Evolutionary conservation across 768 basidiomycete species (phyloP), one percentile per base, ranked within the genome.

Genomic region (Chlorophyllum brunneum): DNA sequence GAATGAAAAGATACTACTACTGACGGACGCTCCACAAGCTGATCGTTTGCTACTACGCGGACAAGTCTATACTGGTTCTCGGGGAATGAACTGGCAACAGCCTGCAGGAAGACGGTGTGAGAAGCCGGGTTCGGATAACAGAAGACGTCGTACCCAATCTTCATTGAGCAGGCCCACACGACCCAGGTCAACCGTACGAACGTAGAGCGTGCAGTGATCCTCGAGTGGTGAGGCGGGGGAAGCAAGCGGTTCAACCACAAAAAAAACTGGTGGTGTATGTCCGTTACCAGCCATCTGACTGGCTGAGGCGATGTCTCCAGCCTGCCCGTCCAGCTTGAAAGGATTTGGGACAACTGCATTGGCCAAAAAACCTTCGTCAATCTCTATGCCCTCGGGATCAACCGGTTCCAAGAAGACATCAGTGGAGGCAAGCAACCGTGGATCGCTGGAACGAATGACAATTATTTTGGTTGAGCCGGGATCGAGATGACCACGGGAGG

Each of bases 321-420:
- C 24, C 31, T 34, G 29, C 24, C 43, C 40, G 39, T 41, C 41
- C 3, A 37, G 18, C n/a, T 41, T 40, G 27, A 54, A 48, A 48
- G 51, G 51, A 44, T 51, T 58, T 26, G 63, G 58, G 36, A 48
- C 52, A 40, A 58, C 59, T 27, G 82, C 72, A 54, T 71, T 77
- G 6, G 80, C 83, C 20, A 91, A 73, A 65, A 92, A 92, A 15
- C 68, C 76, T 60, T 90, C 84, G 59, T 79, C 79, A 48, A 92
- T 92, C 65, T 90, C 88, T 41, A 89, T 64, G 15, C 57, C 62
- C 27, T 83, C 81, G 7, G 60, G 58, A 27, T 68, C 65, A 38
- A 56, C 60, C 20, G 57, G 40, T 33, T 62, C 63, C 15, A 43
- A 5, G 34, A 55, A 42, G 15, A 40, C 54, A 42, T 37, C 56